A percentile compares a stretch with the other conserved stretches of the same genome.
Conservation (phyloP, 202 grass and related monocot species). For the Cymbopogon flexuosus region DNA sequence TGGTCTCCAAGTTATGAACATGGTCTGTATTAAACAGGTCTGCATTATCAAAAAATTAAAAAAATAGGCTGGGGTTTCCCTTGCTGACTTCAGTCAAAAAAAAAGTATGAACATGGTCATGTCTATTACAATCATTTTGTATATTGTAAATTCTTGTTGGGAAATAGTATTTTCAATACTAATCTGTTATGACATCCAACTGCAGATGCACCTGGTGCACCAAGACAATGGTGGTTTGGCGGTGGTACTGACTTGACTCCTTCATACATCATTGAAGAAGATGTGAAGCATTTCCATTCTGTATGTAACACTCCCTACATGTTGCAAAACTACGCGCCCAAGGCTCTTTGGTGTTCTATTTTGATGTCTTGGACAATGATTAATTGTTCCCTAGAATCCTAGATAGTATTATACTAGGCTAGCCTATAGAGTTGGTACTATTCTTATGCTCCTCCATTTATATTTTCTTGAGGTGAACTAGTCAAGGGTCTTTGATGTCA, state of each 20-base stretch:
- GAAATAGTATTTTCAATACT: background rate
- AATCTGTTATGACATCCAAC: background rate
- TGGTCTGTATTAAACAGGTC: no score
- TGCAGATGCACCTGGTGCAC: conserved; percentile 64
- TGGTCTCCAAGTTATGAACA: no score
- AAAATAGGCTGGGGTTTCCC: no score
- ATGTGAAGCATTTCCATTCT: conserved; percentile 94
- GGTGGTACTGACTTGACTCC: conserved; percentile 98
- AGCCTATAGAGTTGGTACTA: background rate
- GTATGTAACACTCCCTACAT: conserved; percentile 35
- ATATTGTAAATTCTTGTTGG: background rate
- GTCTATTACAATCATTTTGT: background rate
- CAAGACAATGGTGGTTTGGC: conserved; percentile 97
- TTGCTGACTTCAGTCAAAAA: no score
- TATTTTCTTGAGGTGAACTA: background rate
- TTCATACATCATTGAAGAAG: conserved; percentile 90
- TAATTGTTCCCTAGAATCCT: no score
- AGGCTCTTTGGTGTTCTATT: background rate
- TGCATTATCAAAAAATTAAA: no score
- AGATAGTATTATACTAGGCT: background rate
- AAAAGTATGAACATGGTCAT: background rate
- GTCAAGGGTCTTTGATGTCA: background rate
- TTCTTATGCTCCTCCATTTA: background rate
- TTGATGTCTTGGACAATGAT: background rate
- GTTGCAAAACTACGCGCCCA: background rate